Percentiles rank a stretch among this genome's conserved stretches.
Conservation (phyloP, 805 yeast genomes). For the Cyberlindnera petersonii region DNA sequence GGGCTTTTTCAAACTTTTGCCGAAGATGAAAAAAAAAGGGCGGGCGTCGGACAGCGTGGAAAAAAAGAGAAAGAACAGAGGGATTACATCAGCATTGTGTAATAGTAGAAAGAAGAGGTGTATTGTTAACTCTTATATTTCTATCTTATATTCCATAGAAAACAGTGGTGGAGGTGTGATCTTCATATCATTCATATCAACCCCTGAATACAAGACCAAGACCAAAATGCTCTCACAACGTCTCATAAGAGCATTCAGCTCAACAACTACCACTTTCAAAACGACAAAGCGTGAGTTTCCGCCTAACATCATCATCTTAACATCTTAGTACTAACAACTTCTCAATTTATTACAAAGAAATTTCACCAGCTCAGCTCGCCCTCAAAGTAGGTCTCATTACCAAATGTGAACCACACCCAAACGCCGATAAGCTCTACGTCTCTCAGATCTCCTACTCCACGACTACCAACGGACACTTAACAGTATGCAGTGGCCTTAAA, state of each 20-base stretch:
- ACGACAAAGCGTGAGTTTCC: constrained; percentile 9
- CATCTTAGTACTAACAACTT: neutral
- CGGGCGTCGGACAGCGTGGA: too few relatives aligned
- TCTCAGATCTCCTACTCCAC: constrained; percentile 36
- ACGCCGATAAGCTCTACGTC: constrained; percentile 58
- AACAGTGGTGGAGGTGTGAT: too few relatives aligned
- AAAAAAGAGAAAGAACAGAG: too few relatives aligned
- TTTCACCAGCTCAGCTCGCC: constrained; percentile 26
- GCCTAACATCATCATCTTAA: neutral
- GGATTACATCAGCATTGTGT: too few relatives aligned
- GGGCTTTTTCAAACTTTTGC: too few relatives aligned
- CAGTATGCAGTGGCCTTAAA: constrained; percentile 61
- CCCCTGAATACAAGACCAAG: too few relatives aligned
- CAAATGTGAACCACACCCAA: constrained; percentile 44
- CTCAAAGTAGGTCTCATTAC: constrained; percentile 46
- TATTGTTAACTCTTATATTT: too few relatives aligned
- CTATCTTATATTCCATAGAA: too few relatives aligned
- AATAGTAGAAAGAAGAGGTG: too few relatives aligned
- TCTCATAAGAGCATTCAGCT: constrained; percentile 3
- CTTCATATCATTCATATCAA: too few relatives aligned
- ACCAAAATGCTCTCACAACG: constrained; percentile 8
- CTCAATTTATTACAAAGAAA: constrained; percentile 1
- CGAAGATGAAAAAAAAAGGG: too few relatives aligned
- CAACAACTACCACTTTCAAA: constrained; percentile 1
- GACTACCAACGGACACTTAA: constrained; percentile 18